These are phyloP conservation scores for Aspergillaceae sp. DNA, from an alignment of 2,329 filamentous ascomycete genomes.

Conservation along the genomic window DNA sequence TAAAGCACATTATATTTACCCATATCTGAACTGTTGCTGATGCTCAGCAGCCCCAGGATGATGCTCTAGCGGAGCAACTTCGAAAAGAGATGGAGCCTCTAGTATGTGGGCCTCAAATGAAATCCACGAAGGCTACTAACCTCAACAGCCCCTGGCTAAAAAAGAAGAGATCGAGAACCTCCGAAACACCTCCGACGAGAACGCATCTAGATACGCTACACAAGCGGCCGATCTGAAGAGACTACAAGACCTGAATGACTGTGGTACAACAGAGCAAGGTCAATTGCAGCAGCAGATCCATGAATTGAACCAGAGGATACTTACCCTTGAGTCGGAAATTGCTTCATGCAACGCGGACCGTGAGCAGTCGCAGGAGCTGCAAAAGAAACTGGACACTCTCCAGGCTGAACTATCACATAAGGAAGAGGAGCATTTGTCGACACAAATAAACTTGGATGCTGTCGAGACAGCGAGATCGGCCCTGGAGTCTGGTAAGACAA, in stretches of 20 bases:
- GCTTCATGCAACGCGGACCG: slow-evolving; percentile 3
- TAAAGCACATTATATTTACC: slow-evolving; percentile 8
- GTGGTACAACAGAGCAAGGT: slow-evolving; percentile 9
- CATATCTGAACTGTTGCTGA: slow-evolving; percentile 6
- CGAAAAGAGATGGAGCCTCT: slow-evolving; percentile 7
- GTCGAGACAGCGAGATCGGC: slow-evolving; percentile 8
- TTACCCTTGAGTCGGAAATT: slow-evolving; percentile 13
- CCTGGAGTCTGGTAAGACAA: slow-evolving; percentile 14
- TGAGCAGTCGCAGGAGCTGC: slow-evolving; percentile 3
- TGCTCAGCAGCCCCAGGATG: slow-evolving; percentile 11
- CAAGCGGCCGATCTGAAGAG: slow-evolving; percentile 13
- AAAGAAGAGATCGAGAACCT: slow-evolving; percentile 13
- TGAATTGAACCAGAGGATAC: slow-evolving; percentile 12
- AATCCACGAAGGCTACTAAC: slow-evolving; percentile 7
- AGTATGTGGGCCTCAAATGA: slow-evolving; percentile 8
- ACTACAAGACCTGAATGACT: slow-evolving; percentile 14
- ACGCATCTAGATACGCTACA: slow-evolving; percentile 4
- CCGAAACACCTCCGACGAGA: slow-evolving; percentile 7
- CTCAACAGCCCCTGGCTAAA: slow-evolving; percentile 13
- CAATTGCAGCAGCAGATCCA: slow-evolving; percentile 13
- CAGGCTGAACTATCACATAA: slow-evolving; percentile 13
- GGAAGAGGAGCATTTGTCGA: slow-evolving; percentile 20
- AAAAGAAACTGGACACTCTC: slow-evolving; percentile 9
- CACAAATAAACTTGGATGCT: slow-evolving; percentile 6
- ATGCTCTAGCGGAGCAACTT: slow-evolving; percentile 7